A percentile compares a stretch with the other conserved stretches of the same genome.
Evolutionary conservation across 768 basidiomycete genomes (phyloP).

Genomic region (Mycena amicta): DNA sequence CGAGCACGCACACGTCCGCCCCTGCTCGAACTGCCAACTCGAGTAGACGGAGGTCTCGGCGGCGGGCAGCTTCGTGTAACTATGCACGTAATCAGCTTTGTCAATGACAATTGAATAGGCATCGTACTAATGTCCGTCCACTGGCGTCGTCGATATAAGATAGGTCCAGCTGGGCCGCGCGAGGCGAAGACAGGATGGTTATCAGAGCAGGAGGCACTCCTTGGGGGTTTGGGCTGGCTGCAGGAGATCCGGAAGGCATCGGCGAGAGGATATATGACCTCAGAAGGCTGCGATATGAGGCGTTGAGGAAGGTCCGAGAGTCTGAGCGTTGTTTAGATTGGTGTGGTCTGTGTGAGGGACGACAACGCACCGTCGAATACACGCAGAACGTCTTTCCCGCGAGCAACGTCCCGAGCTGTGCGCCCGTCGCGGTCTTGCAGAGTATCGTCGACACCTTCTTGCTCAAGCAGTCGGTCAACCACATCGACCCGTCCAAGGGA

Average conservation of each 20-base stretch:
- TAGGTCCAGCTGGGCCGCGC: slow-evolving; percentile 73
- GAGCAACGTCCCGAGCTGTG: slow-evolving; percentile 74
- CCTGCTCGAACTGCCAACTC: slow-evolving; percentile 86
- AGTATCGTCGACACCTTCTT: slow-evolving; percentile 81
- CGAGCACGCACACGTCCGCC: slow-evolving; percentile 78
- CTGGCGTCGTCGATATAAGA: slow-evolving; percentile 78
- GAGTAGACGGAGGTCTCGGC: slow-evolving; percentile 79
- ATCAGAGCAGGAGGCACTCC: slow-evolving; percentile 43
- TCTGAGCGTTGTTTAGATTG: slow-evolving; percentile 45
- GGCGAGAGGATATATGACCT: slow-evolving; percentile 74
- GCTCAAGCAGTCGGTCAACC: slow-evolving; percentile 75
- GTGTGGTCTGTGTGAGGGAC: background rate
- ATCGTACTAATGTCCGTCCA: slow-evolving; percentile 41
- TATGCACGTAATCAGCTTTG: no score
- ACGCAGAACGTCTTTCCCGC: slow-evolving; percentile 62
- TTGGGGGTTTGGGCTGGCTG: slow-evolving; percentile 20
- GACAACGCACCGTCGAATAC: slow-evolving; percentile 64
- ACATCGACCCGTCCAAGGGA: slow-evolving; percentile 73
- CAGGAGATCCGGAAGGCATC: slow-evolving; percentile 27
- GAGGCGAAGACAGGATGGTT: slow-evolving; percentile 66
- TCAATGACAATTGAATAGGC: background rate
- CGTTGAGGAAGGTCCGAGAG: slow-evolving; percentile 74
- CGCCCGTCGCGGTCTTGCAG: slow-evolving; percentile 65
- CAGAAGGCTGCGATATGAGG: slow-evolving; percentile 73
- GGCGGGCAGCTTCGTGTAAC: slow-evolving; percentile 83